Percentiles rank a stretch among this genome's conserved stretches.
phyloP scores from a whole-genome alignment of 2,329 filamentous ascomycete species.

The Tricladium varicosporioides region DNA sequence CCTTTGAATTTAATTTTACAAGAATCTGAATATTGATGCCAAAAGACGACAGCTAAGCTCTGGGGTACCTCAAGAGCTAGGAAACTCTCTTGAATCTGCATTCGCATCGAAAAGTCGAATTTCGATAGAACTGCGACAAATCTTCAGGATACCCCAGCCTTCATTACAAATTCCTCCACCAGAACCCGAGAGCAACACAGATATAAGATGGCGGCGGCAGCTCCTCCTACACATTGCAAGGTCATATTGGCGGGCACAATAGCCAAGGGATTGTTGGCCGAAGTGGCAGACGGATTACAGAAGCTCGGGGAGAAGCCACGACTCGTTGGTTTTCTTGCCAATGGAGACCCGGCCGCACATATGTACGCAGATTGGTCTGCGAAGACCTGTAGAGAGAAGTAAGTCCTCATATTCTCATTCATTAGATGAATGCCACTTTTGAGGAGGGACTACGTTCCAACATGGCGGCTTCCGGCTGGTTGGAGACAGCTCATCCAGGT shows the following conservation, averaged over 20 bases:
- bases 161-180: neutral
- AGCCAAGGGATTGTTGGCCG: conserved; percentile 74
- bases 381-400: conserved; percentile 96
- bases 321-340: conserved; percentile 88
- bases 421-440: neutral
- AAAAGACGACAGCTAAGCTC: no score
- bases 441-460: no score
- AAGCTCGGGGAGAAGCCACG: conserved; percentile 72
- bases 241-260: conserved; percentile 87
- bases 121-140: no score
- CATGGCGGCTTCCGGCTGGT: no score
- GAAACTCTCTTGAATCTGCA: no score
- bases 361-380: conserved; percentile 98
- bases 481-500: no score
- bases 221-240: conserved; percentile 66
- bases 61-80: no score
- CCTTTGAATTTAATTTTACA: neutral
- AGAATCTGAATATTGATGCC: no score
- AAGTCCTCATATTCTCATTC: conserved; percentile 42
- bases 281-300: conserved; percentile 74
- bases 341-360: conserved; percentile 82
- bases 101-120: no score
- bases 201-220: conserved; percentile 14
- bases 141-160: no score
- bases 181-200: no score